Conservation (phyloP, 805 yeast species). For the Nakazawaea holstii region DNA sequence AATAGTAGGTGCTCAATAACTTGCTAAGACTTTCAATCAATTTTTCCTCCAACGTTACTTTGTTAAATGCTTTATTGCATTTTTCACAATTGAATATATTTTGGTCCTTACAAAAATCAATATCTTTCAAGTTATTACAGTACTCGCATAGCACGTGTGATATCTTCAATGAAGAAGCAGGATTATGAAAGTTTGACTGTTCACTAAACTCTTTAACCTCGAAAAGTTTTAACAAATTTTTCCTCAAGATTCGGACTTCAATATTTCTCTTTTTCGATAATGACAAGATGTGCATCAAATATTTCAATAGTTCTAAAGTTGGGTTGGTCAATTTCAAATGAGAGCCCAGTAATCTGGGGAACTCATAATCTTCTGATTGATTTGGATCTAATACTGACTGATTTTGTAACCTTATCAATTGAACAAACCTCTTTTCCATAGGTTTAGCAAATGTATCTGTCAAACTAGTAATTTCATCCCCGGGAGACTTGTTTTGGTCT, state of each 20-base stretch:
- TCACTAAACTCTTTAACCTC: slow-evolving; percentile 82
- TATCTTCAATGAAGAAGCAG: slow-evolving; percentile 63
- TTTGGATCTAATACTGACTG: slow-evolving; percentile 68
- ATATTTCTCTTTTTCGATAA: slow-evolving; percentile 59
- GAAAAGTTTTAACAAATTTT: slow-evolving; percentile 64
- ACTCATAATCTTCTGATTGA: slow-evolving; percentile 56
- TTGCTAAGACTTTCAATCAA: slow-evolving; percentile 61
- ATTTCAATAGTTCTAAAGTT: slow-evolving; percentile 73
- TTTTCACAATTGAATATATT: slow-evolving; percentile 59
- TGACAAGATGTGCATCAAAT: slow-evolving; percentile 63
- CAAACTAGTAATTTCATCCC: slow-evolving; percentile 12
- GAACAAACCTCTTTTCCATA: slow-evolving; percentile 58
- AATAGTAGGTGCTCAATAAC: slow-evolving; percentile 51
- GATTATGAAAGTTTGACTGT: slow-evolving; percentile 68
- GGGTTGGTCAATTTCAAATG: slow-evolving; percentile 59
- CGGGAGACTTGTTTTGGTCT: slow-evolving; percentile 19
- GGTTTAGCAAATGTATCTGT: slow-evolving; percentile 52
- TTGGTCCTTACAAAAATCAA: slow-evolving; percentile 77
- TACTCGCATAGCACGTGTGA: slow-evolving; percentile 71
- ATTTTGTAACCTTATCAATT: slow-evolving; percentile 61
- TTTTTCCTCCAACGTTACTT: slow-evolving; percentile 71
- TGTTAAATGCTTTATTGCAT: slow-evolving; percentile 62
- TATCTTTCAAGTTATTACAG: slow-evolving; percentile 68
- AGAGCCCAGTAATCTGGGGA: slow-evolving; percentile 77
- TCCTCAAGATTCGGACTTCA: slow-evolving; percentile 71